Evolutionary conservation across 257 asterid species (phyloP), one percentile per base, ranked within the genome.

Genomic region (Fraxinus quadrangulata): DNA sequence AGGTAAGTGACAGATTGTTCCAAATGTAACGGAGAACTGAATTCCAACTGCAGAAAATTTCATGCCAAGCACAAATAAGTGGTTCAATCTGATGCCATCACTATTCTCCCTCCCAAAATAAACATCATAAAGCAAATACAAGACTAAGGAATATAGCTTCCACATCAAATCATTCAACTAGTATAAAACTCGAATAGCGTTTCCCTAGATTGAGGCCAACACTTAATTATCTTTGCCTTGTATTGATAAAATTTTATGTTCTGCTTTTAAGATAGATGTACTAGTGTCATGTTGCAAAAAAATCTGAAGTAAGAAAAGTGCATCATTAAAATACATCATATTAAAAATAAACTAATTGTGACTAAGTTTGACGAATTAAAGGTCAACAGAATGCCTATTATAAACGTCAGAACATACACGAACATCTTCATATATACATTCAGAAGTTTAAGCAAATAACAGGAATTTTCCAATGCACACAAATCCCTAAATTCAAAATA

Each of bases 401-500:
- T 24, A 24, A 24, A 26, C 69, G 3, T 63, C 33, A 9, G 33
- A 63, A 63, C 7, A 59, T 19, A 59, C 11, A 21, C 24, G 26
- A 54, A 59, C 13, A 59, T 12, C 49, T 42, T 42, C 47, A 10
- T 10, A 40, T 40, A 10, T 40, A 9, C 47, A 40, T 10, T 40
- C 47, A 40, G 47, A 40, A 40, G 47, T 40, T 40, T 9, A 40
- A 24, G 63, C 23, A 8, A 51, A 63, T 10, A 63, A 23, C 33
- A 9, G 14, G 68, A 63, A 23, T 24, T 63, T 10, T 23, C 31
- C 34, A 24, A 11, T 23, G 16, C 33, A 23, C 31, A 61, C 31
- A 26, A 24, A 63, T 63, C 69, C 69, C 69, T 26, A 63, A 63
- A 63, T 63, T 63, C 69, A 63, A 63, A 63, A 63, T 4, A 63